Evolutionary conservation across 2,329 filamentous ascomycete genomes (phyloP), one percentile per base, ranked within the genome.

Genomic region (Calonectria pauciramosa): DNA sequence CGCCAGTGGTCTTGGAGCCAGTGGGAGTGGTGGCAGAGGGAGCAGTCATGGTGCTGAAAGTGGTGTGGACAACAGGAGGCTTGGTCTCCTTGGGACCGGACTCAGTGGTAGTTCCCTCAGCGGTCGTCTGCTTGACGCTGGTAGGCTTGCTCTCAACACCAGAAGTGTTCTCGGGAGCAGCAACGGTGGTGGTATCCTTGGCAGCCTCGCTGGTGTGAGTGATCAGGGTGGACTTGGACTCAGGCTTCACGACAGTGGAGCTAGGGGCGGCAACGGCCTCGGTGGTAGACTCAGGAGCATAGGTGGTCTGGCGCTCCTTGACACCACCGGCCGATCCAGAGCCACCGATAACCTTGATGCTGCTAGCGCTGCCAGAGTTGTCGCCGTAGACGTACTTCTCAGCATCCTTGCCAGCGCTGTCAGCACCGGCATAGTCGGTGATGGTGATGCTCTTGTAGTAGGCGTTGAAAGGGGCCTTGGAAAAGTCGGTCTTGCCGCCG

Each of bases 361-460:
- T 89, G 79, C 86, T 73, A 83, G 85, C 89, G 71, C 82, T 86
- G 79, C 90, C 90, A 74, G 85, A 85, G 75, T 86, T 83, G 84
- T 90, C 90, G 26, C 83, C 80, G 80, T 88, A 92, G 73, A 85
- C 80, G 86, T 92, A 92, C 85, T 89, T 84, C 81, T 86, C 88
- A 76, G 88, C 88, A 69, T 84, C 77, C 71, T 76, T 65, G 73
- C 82, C 82, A 72, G 86, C 80, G 67, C 85, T 85, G 70, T 84
- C 82, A 76, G 88, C 88, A 82, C 90, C 90, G 81, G 86, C 86
- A 84, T 89, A 90, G 85, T 92, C 90, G 79, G 84, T 82, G 76
- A 92, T 88, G 77, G 83, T 87, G 78, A 92, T 82, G 81, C 85
- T 87, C 87, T 91, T 87, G 89, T 92, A 92, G 87, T 89, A 89